These are phyloP conservation scores for Backusella parvicylindrica DNA, from an alignment of 192 early-diverging fungal species.

Conservation along the genomic window DNA sequence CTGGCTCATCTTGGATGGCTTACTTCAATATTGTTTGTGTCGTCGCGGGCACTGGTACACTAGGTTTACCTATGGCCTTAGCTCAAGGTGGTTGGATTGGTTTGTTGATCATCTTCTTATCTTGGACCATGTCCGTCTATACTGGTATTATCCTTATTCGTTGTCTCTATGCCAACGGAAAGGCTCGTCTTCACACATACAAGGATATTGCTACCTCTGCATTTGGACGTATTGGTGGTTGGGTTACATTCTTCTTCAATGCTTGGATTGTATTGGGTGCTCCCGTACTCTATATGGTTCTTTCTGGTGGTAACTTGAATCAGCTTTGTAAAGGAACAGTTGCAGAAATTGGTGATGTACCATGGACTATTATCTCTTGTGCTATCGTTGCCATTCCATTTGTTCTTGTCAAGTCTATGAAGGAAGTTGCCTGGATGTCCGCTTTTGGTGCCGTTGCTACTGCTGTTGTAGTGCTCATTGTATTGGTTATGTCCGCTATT, in stretches of 20 bases:
- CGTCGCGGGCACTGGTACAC: slow-evolving; percentile 75
- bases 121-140: slow-evolving; percentile 34
- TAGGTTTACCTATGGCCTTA: slow-evolving; percentile 83
- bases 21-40: slow-evolving; percentile 56
- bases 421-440: slow-evolving; percentile 60
- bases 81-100: slow-evolving; percentile 58
- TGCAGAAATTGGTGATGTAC: slow-evolving; percentile 35
- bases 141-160: slow-evolving; percentile 33
- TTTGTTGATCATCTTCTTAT: slow-evolving; percentile 26
- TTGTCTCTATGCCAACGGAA: slow-evolving; percentile 31
- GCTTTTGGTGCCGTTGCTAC: slow-evolving; percentile 64
- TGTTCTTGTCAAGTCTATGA: slow-evolving; percentile 59
- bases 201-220: slow-evolving; percentile 36
- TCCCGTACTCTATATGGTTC: slow-evolving; percentile 58
- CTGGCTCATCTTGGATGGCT: slow-evolving; percentile 23
- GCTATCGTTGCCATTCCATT: slow-evolving; percentile 58
- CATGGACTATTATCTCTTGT: slow-evolving; percentile 59
- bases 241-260: slow-evolving; percentile 52
- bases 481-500: slow-evolving; percentile 42
- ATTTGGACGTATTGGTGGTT: slow-evolving; percentile 47
- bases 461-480: slow-evolving; percentile 55
- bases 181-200: slow-evolving; percentile 24
- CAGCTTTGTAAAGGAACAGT: slow-evolving; percentile 43
- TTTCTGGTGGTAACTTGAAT: slow-evolving; percentile 59
- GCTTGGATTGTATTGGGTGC: slow-evolving; percentile 48